These are phyloP conservation scores for Metarhizium humberi DNA, from an alignment of 2,329 filamentous ascomycete species.

Conservation along the genomic window DNA sequence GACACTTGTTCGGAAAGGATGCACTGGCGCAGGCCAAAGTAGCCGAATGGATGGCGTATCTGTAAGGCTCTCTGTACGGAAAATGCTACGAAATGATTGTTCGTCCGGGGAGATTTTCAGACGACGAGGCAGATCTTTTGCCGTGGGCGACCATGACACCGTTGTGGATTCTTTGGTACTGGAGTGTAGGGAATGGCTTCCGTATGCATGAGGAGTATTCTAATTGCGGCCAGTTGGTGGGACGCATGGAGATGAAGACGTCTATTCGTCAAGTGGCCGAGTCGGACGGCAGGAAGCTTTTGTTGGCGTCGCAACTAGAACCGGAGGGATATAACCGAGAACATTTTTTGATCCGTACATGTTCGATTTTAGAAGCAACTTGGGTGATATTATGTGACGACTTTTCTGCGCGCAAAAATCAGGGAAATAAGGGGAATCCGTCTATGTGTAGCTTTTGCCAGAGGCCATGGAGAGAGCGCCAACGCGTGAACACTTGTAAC, in stretches of 20 bases:
- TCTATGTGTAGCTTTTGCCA: too few relatives aligned
- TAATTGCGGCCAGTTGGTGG: conserved; percentile 7
- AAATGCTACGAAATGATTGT: conserved; percentile 16
- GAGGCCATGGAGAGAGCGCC: too few relatives aligned
- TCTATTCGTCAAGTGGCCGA: conserved; percentile 5
- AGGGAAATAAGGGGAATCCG: too few relatives aligned
- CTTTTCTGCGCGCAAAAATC: too few relatives aligned
- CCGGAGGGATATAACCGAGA: too few relatives aligned
- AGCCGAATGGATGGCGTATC: conserved; percentile 10
- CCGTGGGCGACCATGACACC: too few relatives aligned
- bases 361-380: too few relatives aligned
- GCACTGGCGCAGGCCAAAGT: conserved; percentile 15
- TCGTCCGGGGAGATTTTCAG: conserved; percentile 18
- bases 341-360: too few relatives aligned
- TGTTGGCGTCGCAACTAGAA: background rate
- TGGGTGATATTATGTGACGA: too few relatives aligned
- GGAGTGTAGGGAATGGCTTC: conserved; percentile 7
- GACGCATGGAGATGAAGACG: conserved; percentile 8
- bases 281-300: conserved; percentile 1
- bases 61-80: conserved; percentile 22
- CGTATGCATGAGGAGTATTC: conserved; percentile 9
- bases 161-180: background rate
- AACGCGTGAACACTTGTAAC: too few relatives aligned
- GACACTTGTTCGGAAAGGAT: conserved; percentile 13
- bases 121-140: conserved; percentile 8